Evolutionary conservation across 352 stramenopile genomes (phyloP), one percentile per base, ranked within the genome.

Genomic region (Phytophthora pluvialis): DNA sequence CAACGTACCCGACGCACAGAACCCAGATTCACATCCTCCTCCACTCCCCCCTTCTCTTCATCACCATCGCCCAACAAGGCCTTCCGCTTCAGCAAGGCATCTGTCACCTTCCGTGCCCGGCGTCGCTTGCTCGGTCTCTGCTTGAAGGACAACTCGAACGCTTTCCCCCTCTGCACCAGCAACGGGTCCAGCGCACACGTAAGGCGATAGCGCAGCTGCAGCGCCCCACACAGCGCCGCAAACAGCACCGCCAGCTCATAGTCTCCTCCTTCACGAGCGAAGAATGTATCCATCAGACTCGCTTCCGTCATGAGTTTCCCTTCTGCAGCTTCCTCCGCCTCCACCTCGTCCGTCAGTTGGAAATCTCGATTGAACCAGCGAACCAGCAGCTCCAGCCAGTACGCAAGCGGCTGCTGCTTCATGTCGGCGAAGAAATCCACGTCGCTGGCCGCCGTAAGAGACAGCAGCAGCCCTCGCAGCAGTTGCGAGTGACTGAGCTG

Each of bases 331-430:
- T 72, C 28, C 11, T 61, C 31, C 1, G 1, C 21, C 21, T 73
- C 46, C 16, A 43, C 61, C 15, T 66, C 52, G 13, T 69, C 63
- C 12, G 9, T 29, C 4, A 86, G 15, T 32, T 59, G 44, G 59
- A 91, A 93, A n/a, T 80, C 60, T 31, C 52, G 35, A 38, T 69
- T 54, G 46, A 93, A 91, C 86, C 87, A 95, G 15, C 75, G 80
- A 63, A 93, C 61, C 12, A 95, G 67, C 55, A 86, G 66, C 65
- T 91, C 75, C 47, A 93, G 47, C 33, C 68, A 73, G 59, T 90
- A 93, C 52, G 51, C 44, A 44, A 82, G 69, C 25, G 73, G 73
- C 32, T 77, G 72, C 31, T 55, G 33, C 15, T 68, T 68, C 43
- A 80, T 50, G 3, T 82, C 71, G 4, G 45, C 40, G 25, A 78